These are phyloP conservation scores for Moesziomyces globuligerus DNA, from an alignment of 1,284 basidiomycete species.

Conservation along the genomic window DNA sequence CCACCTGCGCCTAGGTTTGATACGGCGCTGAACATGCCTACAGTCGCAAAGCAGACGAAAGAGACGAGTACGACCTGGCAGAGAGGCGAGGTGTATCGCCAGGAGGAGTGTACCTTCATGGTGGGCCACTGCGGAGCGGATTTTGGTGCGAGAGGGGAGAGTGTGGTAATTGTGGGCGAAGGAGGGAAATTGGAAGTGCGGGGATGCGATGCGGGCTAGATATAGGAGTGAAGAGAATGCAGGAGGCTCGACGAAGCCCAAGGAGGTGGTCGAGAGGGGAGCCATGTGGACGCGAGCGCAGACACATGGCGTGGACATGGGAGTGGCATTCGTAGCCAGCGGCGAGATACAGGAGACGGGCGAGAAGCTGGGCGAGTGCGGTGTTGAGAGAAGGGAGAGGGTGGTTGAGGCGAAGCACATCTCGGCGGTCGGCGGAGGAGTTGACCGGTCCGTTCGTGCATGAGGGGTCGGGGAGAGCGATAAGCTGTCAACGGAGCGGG, in stretches of 20 bases:
- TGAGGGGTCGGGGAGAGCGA: conserved; percentile 2
- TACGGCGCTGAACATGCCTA: conserved; percentile 19
- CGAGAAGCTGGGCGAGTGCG: no score
- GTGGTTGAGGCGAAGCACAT: no score
- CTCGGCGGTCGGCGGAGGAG: conserved; percentile 10
- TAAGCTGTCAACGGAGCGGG: neutral
- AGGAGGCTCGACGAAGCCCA: neutral
- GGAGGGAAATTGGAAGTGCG: neutral
- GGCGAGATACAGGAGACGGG: neutral
- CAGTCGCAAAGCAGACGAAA: conserved; percentile 28
- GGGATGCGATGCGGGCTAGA: conserved; percentile 3
- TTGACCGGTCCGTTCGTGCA: conserved; percentile 32
- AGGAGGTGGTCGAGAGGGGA: neutral
- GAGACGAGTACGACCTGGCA: conserved; percentile 35
- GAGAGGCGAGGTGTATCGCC: conserved; percentile 36
- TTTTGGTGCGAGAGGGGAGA: neutral
- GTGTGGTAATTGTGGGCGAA: neutral
- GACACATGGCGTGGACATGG: neutral
- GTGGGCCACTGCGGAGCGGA: neutral
- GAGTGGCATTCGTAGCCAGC: neutral
- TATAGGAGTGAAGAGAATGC: conserved; percentile 8
- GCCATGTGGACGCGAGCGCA: neutral
- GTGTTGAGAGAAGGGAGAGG: neutral
- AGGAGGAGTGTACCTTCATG: conserved; percentile 32
- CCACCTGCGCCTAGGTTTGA: conserved; percentile 24